A percentile compares a stretch with the other conserved stretches of the same genome.
Conservation (phyloP, 768 basidiomycete species). For the Tulasnella sp. region DNA sequence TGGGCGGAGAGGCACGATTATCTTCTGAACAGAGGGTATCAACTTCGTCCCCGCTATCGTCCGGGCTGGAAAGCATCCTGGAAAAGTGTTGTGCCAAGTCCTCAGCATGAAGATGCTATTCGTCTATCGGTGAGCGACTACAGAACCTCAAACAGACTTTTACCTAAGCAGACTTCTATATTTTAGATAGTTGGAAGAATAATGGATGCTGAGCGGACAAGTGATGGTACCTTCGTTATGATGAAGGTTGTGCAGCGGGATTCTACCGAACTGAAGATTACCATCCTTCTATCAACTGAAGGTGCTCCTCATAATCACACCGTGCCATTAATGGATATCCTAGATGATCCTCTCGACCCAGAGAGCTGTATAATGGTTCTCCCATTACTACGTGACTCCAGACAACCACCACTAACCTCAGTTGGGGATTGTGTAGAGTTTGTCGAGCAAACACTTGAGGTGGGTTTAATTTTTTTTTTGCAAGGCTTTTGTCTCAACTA, state of each 20-base stretch:
- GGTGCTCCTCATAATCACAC: constrained; percentile 8
- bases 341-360: background rate
- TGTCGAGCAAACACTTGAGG: constrained; percentile 8
- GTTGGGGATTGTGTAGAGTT: background rate
- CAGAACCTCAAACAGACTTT: background rate
- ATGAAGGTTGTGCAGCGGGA: background rate
- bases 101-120: constrained; percentile 2
- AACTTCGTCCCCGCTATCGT: background rate
- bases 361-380: constrained; percentile 2
- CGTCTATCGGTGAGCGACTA: background rate
- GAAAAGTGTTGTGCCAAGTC: no score
- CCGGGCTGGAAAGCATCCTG: constrained; percentile 1
- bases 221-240: constrained; percentile 2
- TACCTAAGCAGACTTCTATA: background rate
- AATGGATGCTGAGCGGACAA: background rate
- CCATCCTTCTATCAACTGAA: background rate
- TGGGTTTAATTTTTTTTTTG: background rate
- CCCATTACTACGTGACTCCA: constrained; percentile 3
- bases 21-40: background rate
- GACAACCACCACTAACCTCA: background rate
- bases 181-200: background rate
- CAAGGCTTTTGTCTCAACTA: background rate
- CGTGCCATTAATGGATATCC: constrained; percentile 6
- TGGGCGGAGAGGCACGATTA: background rate
- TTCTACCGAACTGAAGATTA: background rate